Conservation (phyloP, 2,329 filamentous ascomycete species). For the Ascochyta koolunga region DNA sequence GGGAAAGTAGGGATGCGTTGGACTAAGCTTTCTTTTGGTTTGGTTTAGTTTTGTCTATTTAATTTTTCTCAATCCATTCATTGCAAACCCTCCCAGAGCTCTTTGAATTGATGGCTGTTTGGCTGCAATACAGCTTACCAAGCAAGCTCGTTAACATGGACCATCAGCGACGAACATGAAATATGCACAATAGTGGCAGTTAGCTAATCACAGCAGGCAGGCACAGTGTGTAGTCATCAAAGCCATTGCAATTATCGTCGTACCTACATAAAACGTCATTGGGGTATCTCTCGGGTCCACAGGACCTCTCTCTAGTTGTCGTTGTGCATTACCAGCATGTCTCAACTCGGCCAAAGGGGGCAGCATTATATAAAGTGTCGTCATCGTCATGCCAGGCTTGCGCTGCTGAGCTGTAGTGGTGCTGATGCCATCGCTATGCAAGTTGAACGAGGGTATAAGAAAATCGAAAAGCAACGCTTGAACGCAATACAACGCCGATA, state of each 20-base stretch:
- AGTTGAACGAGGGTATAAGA: constrained; percentile 41
- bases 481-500: constrained; percentile 39
- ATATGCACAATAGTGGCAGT: too few species aligned
- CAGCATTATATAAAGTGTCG: constrained; percentile 26
- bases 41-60: too few species aligned
- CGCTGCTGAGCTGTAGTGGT: constrained; percentile 20
- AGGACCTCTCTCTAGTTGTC: neutral
- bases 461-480: constrained; percentile 37
- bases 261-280: constrained; percentile 14
- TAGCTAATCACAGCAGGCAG: neutral
- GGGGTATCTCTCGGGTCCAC: constrained; percentile 10
- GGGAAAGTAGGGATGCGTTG: too few species aligned
- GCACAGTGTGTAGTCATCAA: neutral
- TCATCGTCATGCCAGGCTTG: constrained; percentile 17
- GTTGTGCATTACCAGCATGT: constrained; percentile 46
- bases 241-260: constrained; percentile 9
- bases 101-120: too few species aligned
- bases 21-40: too few species aligned
- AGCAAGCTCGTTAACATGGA: too few species aligned
- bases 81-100: too few species aligned
- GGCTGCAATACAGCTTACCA: too few species aligned
- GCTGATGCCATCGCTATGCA: constrained; percentile 41
- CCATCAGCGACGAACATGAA: too few species aligned
- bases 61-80: too few species aligned
- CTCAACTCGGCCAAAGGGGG: constrained; percentile 20